These are phyloP conservation scores for Neurospora sp. DNA, from an alignment of 495 filamentous ascomycete genomes.

Conservation along the genomic window DNA sequence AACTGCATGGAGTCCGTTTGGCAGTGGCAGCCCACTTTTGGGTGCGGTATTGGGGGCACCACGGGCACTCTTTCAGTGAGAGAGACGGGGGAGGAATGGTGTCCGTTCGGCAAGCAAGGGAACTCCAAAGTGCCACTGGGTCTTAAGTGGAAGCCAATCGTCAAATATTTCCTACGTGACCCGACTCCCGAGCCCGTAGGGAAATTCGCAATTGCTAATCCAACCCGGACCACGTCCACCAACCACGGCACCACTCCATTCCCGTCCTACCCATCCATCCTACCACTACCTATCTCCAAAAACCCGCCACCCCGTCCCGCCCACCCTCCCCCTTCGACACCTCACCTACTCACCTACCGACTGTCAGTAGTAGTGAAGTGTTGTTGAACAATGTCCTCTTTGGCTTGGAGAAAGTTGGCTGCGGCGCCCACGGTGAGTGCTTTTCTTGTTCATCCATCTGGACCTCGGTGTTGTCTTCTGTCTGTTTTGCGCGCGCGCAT, in stretches of 20 bases:
- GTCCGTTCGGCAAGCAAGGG: background rate
- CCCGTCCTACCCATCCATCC: background rate
- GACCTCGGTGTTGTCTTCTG: background rate
- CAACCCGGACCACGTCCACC: background rate
- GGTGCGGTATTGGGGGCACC: background rate
- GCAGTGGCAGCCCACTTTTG: background rate
- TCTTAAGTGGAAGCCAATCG: background rate
- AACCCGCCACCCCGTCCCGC: slow-evolving; percentile 11
- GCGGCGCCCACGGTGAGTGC: slow-evolving; percentile 34
- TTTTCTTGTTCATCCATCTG: background rate
- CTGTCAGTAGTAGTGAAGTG: background rate
- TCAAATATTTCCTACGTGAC: slow-evolving; percentile 16
- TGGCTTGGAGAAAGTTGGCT: slow-evolving; percentile 40
- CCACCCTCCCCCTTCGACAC: slow-evolving; percentile 11
- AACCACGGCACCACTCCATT: background rate
- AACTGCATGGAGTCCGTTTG: background rate
- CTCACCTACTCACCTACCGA: background rate
- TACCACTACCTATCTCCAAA: slow-evolving; percentile 4
- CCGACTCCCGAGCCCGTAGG: background rate
- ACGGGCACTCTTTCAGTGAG: background rate
- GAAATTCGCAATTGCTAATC: background rate
- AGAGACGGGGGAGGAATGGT: background rate
- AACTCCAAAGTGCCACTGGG: background rate
- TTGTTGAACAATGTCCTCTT: slow-evolving; percentile 38
- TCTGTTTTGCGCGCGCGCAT: background rate